A percentile compares a stretch with the other conserved stretches of the same genome.
phyloP scores from a whole-genome alignment of 345 rosid species.

The Lepidium didymum region DNA sequence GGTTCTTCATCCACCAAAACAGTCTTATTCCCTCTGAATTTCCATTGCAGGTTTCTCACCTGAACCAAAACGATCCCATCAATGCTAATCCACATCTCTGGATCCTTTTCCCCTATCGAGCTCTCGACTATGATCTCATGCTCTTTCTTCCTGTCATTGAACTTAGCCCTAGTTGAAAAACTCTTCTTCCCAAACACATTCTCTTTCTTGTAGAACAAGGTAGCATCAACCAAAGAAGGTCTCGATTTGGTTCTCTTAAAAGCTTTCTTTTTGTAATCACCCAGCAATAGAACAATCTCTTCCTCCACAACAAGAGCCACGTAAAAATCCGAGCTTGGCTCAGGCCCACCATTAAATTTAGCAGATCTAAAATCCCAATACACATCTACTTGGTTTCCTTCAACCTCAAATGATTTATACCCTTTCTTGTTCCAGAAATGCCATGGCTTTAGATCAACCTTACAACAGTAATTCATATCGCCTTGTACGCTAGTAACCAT shows the following conservation, averaged over 20 bases:
- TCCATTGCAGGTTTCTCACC: constrained; percentile 83
- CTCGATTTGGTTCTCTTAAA: constrained; percentile 74
- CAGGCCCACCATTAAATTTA: constrained; percentile 62
- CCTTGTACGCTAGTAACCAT: constrained; percentile 46
- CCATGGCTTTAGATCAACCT: constrained; percentile 84
- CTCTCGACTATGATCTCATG: constrained; percentile 78
- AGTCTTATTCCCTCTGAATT: constrained; percentile 85
- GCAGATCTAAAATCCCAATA: constrained; percentile 81
- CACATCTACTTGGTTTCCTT: constrained; percentile 49
- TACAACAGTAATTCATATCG: constrained; percentile 41
- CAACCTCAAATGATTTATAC: constrained; percentile 51
- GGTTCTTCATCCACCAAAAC: constrained; percentile 65
- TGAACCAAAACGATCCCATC: constrained; percentile 66
- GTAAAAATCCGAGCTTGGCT: constrained; percentile 61
- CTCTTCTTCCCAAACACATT: constrained; percentile 72
- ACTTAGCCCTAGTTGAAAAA: constrained; percentile 63
- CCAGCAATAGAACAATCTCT: constrained; percentile 67
- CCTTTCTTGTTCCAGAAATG: constrained; percentile 80
- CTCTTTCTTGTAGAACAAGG: constrained; percentile 68
- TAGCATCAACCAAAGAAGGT: constrained; percentile 60
- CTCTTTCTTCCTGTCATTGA: constrained; percentile 53
- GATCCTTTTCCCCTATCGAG: constrained; percentile 52
- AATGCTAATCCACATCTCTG: constrained; percentile 89
- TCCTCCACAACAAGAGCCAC: constrained; percentile 71
- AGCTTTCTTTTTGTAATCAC: constrained; percentile 76